Base-by-base conservation (phyloP, 179 eudicot species). In the Vitellaria paradoxa region DNA sequence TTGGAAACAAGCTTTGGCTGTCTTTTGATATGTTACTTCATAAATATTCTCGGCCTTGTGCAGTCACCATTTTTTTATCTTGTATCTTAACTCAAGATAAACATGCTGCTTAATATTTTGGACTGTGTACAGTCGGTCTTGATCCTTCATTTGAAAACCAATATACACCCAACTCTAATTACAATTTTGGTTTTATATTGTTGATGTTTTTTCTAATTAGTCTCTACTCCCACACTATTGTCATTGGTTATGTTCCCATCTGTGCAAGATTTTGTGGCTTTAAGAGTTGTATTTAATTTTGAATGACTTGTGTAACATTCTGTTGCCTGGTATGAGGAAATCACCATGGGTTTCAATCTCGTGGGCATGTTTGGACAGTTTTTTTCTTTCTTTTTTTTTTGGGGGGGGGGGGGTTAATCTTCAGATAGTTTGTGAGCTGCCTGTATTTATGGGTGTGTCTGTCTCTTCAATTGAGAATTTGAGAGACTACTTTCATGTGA, bases 241-340 rank as follows among this genome's bases (percentile, higher is more conserved):
- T 37, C 15, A 5, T 63, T 63, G 47, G 2, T 65, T 65, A 26
- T 65, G 68, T 37, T 13, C 70, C 53, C 24, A 0, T 8, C 18
- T 40, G 42, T 67, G 50, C 71, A 42, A 65, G 71, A 67, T n/a
- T 42, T 67, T 59, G 23, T 59, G 63, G 21, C 63, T 59, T 18
- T 59, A 18, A 18, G 18, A 59, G 23, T 59, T 59, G 23, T 59
- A 17, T n/a, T 65, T 14, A 65, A 30, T 65, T 63, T 30, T 65
- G 69, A 37, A 20, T 37, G 49, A 65, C 49, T 14, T 30, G 49
- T 64, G 26, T 10, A 37, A n/a, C 17, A 14, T 9, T 40, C n/a
- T 42, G 18, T 20, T 18, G 49, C 24, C 30, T 49, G 37, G 9
- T 49, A 11, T 5, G 20, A 47, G 57, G 73, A 69, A 69, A 69